Percentiles rank a stretch among this genome's conserved stretches.
Conservation (phyloP, 768 basidiomycete species). For the Chlorophyllum brunneum region DNA sequence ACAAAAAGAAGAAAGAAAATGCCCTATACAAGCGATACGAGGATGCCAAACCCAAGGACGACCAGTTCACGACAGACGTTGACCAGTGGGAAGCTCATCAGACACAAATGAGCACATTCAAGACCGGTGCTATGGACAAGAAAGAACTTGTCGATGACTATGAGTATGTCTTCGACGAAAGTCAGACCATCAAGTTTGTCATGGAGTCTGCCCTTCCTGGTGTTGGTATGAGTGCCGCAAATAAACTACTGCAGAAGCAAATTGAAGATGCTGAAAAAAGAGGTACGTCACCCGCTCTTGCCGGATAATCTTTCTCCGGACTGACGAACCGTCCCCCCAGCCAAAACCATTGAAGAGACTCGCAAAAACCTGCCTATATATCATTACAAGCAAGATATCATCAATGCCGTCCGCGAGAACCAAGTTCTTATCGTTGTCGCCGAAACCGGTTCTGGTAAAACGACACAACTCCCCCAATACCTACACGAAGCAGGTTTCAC, state of each 20-base stretch:
- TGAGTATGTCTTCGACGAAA: slow-evolving; percentile 98
- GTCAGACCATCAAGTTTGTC: slow-evolving; percentile 93
- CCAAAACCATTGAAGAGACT: slow-evolving; percentile 87
- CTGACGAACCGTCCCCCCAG: slow-evolving; percentile 32
- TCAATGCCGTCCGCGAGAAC: slow-evolving; percentile 84
- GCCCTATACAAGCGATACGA: slow-evolving; percentile 94
- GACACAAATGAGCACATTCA: slow-evolving; percentile 84
- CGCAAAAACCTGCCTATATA: slow-evolving; percentile 94
- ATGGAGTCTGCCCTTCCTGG: slow-evolving; percentile 76
- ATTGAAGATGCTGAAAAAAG: slow-evolving; percentile 90
- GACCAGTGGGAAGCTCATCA: slow-evolving; percentile 98
- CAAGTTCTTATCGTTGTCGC: slow-evolving; percentile 97
- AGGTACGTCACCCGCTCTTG: slow-evolving; percentile 44
- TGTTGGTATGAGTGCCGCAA: slow-evolving; percentile 74
- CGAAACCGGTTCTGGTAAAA: slow-evolving; percentile 98
- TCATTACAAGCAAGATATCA: slow-evolving; percentile 80
- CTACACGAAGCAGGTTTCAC: slow-evolving; percentile 98
- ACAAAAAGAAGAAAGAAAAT: slow-evolving; percentile 92
- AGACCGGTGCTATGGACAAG: slow-evolving; percentile 90
- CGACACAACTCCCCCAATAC: slow-evolving; percentile 97
- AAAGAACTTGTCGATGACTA: slow-evolving; percentile 78
- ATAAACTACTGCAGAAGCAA: slow-evolving; percentile 79
- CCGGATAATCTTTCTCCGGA: neutral
- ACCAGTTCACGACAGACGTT: slow-evolving; percentile 93
- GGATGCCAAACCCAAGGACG: slow-evolving; percentile 87